Conservation (phyloP, 495 filamentous ascomycete species). For the Apiosordaria backusii region DNA sequence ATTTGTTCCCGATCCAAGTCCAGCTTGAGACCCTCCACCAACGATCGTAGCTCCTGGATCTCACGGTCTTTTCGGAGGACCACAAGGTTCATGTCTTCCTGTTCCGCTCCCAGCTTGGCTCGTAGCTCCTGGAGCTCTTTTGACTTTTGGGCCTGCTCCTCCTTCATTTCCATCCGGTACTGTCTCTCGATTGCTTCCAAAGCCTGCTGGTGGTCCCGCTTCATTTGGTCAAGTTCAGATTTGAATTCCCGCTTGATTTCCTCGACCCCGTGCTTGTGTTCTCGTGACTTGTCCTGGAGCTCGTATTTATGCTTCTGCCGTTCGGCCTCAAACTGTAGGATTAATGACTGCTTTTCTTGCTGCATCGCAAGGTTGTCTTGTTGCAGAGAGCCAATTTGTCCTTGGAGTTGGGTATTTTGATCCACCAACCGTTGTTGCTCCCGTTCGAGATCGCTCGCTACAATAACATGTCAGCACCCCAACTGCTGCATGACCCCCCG, state of each 20-base stretch:
- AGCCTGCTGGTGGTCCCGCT: conserved; percentile 37
- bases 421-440: conserved; percentile 55
- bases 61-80: conserved; percentile 61
- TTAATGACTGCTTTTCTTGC: conserved; percentile 31
- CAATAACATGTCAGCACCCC: conserved; percentile 8
- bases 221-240: conserved; percentile 28
- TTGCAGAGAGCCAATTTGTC: conserved; percentile 57
- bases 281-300: conserved; percentile 37
- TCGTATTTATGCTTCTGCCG: conserved; percentile 37
- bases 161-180: conserved; percentile 46
- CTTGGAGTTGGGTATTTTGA: conserved; percentile 53
- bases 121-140: conserved; percentile 66
- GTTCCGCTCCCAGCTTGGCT: conserved; percentile 56
- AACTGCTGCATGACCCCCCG: not conserved
- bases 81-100: conserved; percentile 60
- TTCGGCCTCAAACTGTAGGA: conserved; percentile 29
- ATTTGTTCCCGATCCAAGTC: conserved; percentile 57
- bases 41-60: conserved; percentile 49
- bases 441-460: conserved; percentile 66
- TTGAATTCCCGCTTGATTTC: conserved; percentile 40
- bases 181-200: conserved; percentile 43
- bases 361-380: conserved; percentile 55
- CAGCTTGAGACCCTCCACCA: conserved; percentile 50
- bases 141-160: conserved; percentile 56
- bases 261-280: conserved; percentile 33